Base-by-base conservation (phyloP, 2,329 filamentous ascomycete genomes). In the Leptodontidium sp. region DNA sequence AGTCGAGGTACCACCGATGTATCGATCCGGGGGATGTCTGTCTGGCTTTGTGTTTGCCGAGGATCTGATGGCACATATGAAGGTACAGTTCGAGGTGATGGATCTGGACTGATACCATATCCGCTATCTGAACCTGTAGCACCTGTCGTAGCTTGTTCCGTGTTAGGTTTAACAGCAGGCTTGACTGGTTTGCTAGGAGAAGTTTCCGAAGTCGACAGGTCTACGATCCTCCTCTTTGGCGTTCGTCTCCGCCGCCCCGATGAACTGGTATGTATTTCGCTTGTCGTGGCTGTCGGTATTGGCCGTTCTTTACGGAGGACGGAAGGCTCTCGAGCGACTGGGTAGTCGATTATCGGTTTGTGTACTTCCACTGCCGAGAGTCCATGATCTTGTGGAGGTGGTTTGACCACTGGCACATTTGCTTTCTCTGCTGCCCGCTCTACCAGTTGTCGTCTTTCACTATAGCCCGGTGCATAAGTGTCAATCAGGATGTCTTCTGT, bases 401-500 rank as follows among this genome's bases (percentile, higher is more conserved):
- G 88, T 78, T 91, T 93, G 68, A 97, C 87, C 17, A 97, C 90
- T 0, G 94, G 93, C 9, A 94, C 90, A 47, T 87, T 90, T 32
- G 91, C 87, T 21, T 90, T 88, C 74, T 97, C 90, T 1, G 92
- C 91, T 12, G 86, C 92, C 58, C 94, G 89, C 62, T 98, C 94
- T 5, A 94, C 87, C 53, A 99, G 85, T 73, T 92, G 91, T 76
- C 93, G 93, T 78, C 90, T 90, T 82, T 99, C 96, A 17, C 90
- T 87, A 77, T 93, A 97, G n/a, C 87, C 91, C 0, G 96, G 95
- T 0, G 91, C 91, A 43, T 88, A 88, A 1, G 91, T 90, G 78
- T 99, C 96, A 74, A 99, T 95, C 57, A 93, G 84, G 69, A 98
- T 90, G 77, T 99, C 96, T 73, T 97, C 93, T 0, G 90, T 91